These are phyloP conservation scores for Salvia sclarea DNA, from an alignment of 305 asterid genomes.

Conservation along the genomic window DNA sequence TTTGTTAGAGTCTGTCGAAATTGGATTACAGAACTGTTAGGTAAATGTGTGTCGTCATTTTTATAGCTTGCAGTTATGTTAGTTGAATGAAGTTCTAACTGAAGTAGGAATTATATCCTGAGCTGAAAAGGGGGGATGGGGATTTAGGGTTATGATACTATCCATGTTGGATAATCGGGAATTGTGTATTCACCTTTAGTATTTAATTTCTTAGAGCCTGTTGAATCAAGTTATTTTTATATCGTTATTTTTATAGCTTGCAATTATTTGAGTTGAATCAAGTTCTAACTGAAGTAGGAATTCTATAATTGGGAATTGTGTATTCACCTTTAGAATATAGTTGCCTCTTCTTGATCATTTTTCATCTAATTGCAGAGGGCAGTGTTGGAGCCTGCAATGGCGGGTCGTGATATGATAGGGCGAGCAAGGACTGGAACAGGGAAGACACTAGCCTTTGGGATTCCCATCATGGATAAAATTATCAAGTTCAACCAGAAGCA, in stretches of 20 bases:
- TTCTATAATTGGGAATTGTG: too few species aligned
- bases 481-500: constrained; percentile 72
- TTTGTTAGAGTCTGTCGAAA: neutral
- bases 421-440: constrained; percentile 98
- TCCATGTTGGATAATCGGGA: neutral
- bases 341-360: neutral
- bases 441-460: constrained; percentile 95
- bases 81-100: neutral
- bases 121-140: neutral
- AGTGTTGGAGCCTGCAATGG: constrained; percentile 93
- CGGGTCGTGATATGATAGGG: constrained; percentile 94
- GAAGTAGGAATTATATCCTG: neutral
- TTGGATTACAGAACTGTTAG: neutral
- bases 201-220: too few species aligned
- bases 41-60: neutral
- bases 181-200: neutral
- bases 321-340: neutral
- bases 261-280: too few species aligned
- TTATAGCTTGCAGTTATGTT: neutral
- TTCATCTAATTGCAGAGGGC: constrained; percentile 59
- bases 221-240: too few species aligned
- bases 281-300: too few species aligned
- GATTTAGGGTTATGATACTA: neutral
- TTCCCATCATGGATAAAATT: constrained; percentile 89
- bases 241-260: too few species aligned